These are phyloP conservation scores for Tetracentron sinense DNA, from an alignment of 164 flowering plant species.

Conservation along the genomic window DNA sequence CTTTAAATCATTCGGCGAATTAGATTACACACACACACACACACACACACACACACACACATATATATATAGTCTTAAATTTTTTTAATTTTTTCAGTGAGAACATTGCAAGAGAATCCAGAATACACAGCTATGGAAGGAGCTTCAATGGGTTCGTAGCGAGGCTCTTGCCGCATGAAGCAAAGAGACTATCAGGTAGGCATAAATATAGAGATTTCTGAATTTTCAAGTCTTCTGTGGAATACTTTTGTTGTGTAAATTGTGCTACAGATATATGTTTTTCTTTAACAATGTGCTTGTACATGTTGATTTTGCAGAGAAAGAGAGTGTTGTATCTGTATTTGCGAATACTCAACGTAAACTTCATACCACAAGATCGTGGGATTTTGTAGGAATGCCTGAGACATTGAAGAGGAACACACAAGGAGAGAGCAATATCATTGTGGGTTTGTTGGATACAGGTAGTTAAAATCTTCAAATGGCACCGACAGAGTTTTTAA, in stretches of 20 bases:
- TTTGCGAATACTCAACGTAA: neutral
- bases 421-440: slow-evolving; percentile 6
- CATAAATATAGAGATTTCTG: neutral
- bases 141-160: slow-evolving; percentile 15
- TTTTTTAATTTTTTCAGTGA: neutral
- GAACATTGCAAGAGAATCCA: slow-evolving; percentile 4
- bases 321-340: slow-evolving; percentile 5
- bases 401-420: neutral
- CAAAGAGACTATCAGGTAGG: neutral
- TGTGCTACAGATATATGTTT: no score
- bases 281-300: no score
- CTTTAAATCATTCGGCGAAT: no score
- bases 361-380: slow-evolving; percentile 14
- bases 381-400: slow-evolving; percentile 15
- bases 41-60: neutral
- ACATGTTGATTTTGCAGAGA: neutral
- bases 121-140: slow-evolving; percentile 11
- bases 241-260: no score
- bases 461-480: slow-evolving; percentile 1
- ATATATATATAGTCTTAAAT: neutral
- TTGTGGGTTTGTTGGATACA: slow-evolving; percentile 12
- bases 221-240: neutral
- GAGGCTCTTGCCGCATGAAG: slow-evolving; percentile 9
- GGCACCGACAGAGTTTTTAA: no score
- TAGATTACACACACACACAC: no score